Percentiles rank a stretch among this genome's conserved stretches.
phyloP scores from a whole-genome alignment of 306 rosid species.

The Albizia julibrissin region DNA sequence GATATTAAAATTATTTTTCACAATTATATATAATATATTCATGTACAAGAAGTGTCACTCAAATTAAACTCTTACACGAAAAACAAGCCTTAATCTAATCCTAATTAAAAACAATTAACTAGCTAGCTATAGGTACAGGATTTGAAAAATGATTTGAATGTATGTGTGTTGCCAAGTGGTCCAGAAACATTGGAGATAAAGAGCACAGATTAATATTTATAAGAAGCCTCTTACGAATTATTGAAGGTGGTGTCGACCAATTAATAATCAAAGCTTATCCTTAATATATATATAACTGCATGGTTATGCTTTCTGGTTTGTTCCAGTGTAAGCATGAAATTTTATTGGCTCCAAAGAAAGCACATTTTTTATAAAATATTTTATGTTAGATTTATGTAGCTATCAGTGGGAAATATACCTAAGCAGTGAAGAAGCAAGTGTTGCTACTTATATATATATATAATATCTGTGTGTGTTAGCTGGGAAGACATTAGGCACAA shows the following conservation, averaged over 20 bases:
- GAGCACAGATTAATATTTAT: constrained; percentile 20
- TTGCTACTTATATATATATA: neutral
- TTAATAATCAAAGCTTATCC: constrained; percentile 31
- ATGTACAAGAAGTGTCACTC: neutral
- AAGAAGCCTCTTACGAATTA: constrained; percentile 37
- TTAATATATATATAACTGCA: neutral
- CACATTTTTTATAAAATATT: constrained; percentile 9
- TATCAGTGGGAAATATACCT: constrained; percentile 26
- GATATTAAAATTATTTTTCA: too few species aligned
- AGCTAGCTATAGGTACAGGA: neutral
- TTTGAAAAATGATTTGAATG: neutral
- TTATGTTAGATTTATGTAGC: constrained; percentile 44
- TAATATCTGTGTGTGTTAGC: constrained; percentile 28
- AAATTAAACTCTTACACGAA: neutral
- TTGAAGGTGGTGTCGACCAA: constrained; percentile 3
- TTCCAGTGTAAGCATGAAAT: constrained; percentile 23
- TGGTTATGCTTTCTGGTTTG: constrained; percentile 9
- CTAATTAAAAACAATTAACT: neutral
- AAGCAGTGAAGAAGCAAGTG: constrained; percentile 39
- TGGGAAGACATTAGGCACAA: constrained; percentile 39
- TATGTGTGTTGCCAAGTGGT: constrained; percentile 39
- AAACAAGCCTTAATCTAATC: neutral
- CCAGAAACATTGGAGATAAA: constrained; percentile 57
- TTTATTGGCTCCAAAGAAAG: constrained; percentile 26
- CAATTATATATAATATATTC: neutral